Conservation (phyloP, 768 basidiomycete genomes). For the Boletus patriciae region DNA sequence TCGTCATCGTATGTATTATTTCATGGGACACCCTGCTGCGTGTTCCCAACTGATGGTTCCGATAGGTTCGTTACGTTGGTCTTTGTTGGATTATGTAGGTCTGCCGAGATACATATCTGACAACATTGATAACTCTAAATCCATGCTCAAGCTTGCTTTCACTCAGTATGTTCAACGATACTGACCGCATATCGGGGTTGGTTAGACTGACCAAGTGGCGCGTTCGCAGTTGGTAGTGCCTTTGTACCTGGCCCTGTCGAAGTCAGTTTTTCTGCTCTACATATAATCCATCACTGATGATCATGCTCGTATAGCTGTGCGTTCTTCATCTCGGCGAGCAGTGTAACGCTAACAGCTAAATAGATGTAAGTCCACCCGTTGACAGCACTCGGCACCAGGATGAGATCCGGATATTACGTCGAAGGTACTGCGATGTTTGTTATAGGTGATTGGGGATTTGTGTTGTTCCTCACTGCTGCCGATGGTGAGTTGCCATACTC, state of each 20-base stretch:
- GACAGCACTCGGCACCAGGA: not conserved
- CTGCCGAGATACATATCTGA: no score
- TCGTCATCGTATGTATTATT: constrained; percentile 8
- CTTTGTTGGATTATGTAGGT: constrained; percentile 10
- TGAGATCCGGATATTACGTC: not conserved
- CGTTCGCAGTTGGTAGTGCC: not conserved
- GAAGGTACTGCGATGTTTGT: constrained; percentile 4
- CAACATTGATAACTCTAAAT: not conserved
- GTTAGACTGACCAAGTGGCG: not conserved
- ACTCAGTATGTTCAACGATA: not conserved
- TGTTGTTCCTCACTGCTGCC: not conserved
- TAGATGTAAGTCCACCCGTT: constrained; percentile 13
- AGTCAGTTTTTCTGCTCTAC: not conserved
- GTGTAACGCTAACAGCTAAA: not conserved
- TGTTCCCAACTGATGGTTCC: not conserved
- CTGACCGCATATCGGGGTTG: not conserved
- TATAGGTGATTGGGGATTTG: not conserved
- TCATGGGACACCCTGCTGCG: no score
- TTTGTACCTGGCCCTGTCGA: constrained; percentile 9
- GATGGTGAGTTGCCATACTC: constrained; percentile 6
- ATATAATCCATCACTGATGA: not conserved
- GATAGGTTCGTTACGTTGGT: constrained; percentile 14
- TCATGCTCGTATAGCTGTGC: constrained; percentile 2
- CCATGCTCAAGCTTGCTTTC: not conserved
- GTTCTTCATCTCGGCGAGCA: not conserved